A percentile compares a stretch with the other conserved stretches of the same genome.
Conservation (phyloP, 2,329 filamentous ascomycete species). For the Cladosporium velox region DNA sequence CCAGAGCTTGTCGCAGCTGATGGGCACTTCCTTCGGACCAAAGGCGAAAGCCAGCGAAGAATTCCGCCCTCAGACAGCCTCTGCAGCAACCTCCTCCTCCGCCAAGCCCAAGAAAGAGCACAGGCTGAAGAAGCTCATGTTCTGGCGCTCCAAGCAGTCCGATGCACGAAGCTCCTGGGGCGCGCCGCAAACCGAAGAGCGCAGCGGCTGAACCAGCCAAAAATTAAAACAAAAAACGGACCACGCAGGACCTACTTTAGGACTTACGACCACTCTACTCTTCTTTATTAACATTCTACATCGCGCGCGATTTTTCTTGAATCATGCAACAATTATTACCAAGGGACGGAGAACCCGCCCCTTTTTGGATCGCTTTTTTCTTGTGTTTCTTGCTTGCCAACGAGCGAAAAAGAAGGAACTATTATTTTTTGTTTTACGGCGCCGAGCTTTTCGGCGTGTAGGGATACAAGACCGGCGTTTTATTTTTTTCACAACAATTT, state of each 20-base stretch:
- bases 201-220: background rate
- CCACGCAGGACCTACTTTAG: background rate
- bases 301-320: background rate
- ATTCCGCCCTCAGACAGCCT: conserved; percentile 45
- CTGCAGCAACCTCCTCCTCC: conserved; percentile 51
- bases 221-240: background rate
- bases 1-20: conserved; percentile 73
- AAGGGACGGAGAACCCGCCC: background rate
- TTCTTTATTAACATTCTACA: background rate
- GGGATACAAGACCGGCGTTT: background rate
- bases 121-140: conserved; percentile 73
- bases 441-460: background rate
- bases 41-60: conserved; percentile 22
- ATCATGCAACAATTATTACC: conserved; percentile 1
- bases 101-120: conserved; percentile 62
- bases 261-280: background rate
- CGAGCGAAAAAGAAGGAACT: background rate
- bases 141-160: conserved; percentile 62
- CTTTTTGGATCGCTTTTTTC: background rate
- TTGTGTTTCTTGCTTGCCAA: background rate
- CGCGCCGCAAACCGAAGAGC: background rate
- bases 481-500: background rate
- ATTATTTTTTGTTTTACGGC: background rate
- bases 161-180: background rate
- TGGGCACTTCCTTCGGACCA: conserved; percentile 68